phyloP scores from a whole-genome alignment of 2,329 filamentous ascomycete genomes.

The Neocucurbitaria cava region DNA sequence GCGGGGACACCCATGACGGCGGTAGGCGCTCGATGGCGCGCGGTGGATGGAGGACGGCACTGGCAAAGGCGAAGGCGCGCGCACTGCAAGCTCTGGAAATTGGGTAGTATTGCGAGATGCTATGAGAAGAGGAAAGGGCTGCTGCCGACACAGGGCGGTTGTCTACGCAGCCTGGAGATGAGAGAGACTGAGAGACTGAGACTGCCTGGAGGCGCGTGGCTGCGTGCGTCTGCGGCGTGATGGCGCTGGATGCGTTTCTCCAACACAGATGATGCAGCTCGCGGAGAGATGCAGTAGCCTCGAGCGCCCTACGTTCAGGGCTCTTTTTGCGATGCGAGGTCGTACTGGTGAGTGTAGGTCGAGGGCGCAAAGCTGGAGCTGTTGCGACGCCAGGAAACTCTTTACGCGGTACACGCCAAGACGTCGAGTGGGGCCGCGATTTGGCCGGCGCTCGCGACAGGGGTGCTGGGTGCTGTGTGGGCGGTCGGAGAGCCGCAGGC shows the following conservation, averaged over 20 bases:
- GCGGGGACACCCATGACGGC: constrained; percentile 87
- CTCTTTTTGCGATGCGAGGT: constrained; percentile 10
- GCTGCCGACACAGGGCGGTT: constrained; percentile 17
- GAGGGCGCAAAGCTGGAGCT: constrained; percentile 1
- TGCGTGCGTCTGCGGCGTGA: constrained; percentile 1
- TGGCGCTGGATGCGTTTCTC: constrained; percentile 3
- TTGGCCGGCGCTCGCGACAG: constrained; percentile 18
- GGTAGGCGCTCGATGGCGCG: constrained; percentile 27
- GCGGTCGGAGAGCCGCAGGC: constrained; percentile 3
- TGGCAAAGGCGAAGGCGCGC: constrained; percentile 21
- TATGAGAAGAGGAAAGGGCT: constrained; percentile 17
- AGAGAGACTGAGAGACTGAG: no score
- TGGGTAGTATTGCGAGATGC: constrained; percentile 27
- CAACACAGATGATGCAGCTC: not conserved
- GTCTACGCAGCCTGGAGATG: constrained; percentile 18
- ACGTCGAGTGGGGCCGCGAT: constrained; percentile 23
- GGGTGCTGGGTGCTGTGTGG: constrained; percentile 1
- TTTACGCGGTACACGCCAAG: constrained; percentile 22
- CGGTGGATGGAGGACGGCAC: constrained; percentile 14
- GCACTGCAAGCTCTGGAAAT: constrained; percentile 18
- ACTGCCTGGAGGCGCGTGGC: constrained; percentile 7
- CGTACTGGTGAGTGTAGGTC: constrained; percentile 9
- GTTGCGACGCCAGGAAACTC: constrained; percentile 6
- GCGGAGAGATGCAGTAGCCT: constrained; percentile 3
- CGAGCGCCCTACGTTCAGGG: constrained; percentile 6